Percentiles rank a stretch among this genome's conserved stretches.
These are phyloP conservation scores for Periglandula ipomoeae DNA, from an alignment of 2,329 filamentous ascomycete genomes.

Conservation along the genomic window DNA sequence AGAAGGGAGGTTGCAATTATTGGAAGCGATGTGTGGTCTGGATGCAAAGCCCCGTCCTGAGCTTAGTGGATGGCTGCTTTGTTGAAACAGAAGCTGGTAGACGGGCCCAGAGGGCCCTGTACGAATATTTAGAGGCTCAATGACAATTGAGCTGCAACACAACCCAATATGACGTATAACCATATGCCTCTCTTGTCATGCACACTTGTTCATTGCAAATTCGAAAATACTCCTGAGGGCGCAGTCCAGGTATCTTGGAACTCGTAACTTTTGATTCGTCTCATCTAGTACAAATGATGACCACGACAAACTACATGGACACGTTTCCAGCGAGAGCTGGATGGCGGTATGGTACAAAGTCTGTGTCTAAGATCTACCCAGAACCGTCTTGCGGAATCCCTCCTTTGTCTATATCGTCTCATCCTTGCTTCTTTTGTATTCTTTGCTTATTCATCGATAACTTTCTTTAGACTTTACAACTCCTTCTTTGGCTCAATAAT, in stretches of 20 bases:
- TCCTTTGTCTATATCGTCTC: not conserved
- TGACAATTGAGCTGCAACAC: conserved; percentile 4
- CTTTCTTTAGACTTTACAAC: conserved; percentile 26
- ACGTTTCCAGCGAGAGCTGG: conserved; percentile 5
- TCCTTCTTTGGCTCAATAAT: conserved; percentile 39
- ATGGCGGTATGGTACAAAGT: conserved; percentile 15
- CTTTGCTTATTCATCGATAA: conserved; percentile 12
- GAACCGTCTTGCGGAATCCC: conserved; percentile 6
- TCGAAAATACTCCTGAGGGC: not conserved
- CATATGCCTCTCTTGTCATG: not conserved
- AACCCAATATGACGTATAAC: not conserved
- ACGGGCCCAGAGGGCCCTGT: conserved; percentile 5
- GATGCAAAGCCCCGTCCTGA: not conserved
- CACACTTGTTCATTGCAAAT: not conserved
- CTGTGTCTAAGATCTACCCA: conserved; percentile 22
- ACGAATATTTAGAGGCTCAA: conserved; percentile 13
- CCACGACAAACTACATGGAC: not conserved
- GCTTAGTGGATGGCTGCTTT: not conserved
- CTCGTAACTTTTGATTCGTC: not conserved
- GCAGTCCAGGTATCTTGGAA: not conserved
- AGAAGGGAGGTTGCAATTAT: conserved; percentile 23
- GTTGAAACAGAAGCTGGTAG: not conserved
- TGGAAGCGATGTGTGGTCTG: conserved; percentile 6
- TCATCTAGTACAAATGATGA: not conserved
- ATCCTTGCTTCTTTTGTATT: conserved; percentile 8